phyloP scores from a whole-genome alignment of 208 protist species.

The Leishmania major region DNA sequence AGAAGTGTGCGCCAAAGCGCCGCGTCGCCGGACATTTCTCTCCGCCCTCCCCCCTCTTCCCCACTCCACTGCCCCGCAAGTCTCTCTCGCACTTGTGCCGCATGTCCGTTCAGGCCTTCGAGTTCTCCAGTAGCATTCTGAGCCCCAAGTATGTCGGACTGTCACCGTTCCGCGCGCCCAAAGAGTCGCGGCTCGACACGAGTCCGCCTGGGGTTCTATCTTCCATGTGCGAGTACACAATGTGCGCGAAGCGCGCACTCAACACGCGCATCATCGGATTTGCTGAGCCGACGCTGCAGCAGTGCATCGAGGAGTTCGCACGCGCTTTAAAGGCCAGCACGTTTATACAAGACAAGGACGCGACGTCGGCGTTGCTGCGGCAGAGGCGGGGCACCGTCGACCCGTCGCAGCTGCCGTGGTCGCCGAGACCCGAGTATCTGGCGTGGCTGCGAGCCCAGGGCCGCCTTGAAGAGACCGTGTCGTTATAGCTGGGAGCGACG shows the following conservation, averaged over 20 bases:
- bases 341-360: conserved; percentile 38
- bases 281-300: conserved; percentile 75
- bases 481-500: neutral
- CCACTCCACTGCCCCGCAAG: neutral
- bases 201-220: conserved; percentile 33
- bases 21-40: neutral
- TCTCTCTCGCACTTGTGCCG: neutral
- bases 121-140: conserved; percentile 72
- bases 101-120: conserved; percentile 64
- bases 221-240: conserved; percentile 66
- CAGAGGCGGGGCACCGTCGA: conserved; percentile 62
- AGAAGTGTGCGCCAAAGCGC: neutral
- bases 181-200: conserved; percentile 38
- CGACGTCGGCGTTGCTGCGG: conserved; percentile 36
- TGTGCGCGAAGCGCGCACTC: conserved; percentile 79
- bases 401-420: conserved; percentile 63
- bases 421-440: conserved; percentile 67
- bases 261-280: conserved; percentile 91
- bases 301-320: conserved; percentile 76
- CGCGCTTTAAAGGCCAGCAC: conserved; percentile 52
- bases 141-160: conserved; percentile 73
- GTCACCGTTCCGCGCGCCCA: conserved; percentile 56
- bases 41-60: neutral
- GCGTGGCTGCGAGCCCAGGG: conserved; percentile 64
- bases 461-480: conserved; percentile 30